Percentiles rank a stretch among this genome's conserved stretches.
phyloP scores from a whole-genome alignment of 805 yeast genomes.

The Cyberlindnera japonica region DNA sequence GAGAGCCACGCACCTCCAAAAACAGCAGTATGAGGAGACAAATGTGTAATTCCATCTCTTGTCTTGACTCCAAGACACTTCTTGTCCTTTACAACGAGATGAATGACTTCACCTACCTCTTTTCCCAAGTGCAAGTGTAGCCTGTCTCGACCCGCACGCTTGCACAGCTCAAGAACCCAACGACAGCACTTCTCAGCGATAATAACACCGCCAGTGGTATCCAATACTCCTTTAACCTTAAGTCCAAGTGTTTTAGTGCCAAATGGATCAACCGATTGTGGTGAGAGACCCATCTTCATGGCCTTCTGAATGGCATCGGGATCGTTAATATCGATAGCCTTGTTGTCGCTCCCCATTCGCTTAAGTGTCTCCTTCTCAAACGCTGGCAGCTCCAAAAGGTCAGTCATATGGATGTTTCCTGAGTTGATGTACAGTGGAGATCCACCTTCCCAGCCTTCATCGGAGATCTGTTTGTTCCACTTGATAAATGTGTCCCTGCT shows the following conservation, averaged over 20 bases:
- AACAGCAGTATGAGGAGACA: constrained; percentile 6
- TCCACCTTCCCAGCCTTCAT: constrained; percentile 25
- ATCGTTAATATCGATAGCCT: constrained; percentile 20
- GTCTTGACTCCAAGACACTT: constrained; percentile 24
- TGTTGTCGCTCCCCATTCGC: constrained; percentile 15
- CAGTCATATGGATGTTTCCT: constrained; percentile 27
- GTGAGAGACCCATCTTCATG: constrained; percentile 18
- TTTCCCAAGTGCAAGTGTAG: constrained; percentile 26
- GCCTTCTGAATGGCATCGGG: constrained; percentile 24
- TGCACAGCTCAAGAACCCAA: constrained; percentile 28
- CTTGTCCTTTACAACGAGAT: constrained; percentile 7
- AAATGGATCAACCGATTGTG: constrained; percentile 23
- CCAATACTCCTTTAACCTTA: constrained; percentile 26
- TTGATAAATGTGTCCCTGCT: constrained; percentile 20
- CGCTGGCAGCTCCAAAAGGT: constrained; percentile 19
- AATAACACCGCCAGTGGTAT: constrained; percentile 31
- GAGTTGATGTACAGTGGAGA: constrained; percentile 25
- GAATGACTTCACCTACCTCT: neutral
- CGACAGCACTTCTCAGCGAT: constrained; percentile 32
- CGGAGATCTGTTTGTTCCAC: constrained; percentile 28
- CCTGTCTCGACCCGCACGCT: constrained; percentile 20
- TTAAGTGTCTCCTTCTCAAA: constrained; percentile 23
- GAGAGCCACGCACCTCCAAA: constrained; percentile 21
- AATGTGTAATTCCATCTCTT: constrained; percentile 14
- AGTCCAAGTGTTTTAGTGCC: constrained; percentile 12